phyloP scores from a whole-genome alignment of 768 basidiomycete genomes.

The Rhodotorula babjevae region DNA sequence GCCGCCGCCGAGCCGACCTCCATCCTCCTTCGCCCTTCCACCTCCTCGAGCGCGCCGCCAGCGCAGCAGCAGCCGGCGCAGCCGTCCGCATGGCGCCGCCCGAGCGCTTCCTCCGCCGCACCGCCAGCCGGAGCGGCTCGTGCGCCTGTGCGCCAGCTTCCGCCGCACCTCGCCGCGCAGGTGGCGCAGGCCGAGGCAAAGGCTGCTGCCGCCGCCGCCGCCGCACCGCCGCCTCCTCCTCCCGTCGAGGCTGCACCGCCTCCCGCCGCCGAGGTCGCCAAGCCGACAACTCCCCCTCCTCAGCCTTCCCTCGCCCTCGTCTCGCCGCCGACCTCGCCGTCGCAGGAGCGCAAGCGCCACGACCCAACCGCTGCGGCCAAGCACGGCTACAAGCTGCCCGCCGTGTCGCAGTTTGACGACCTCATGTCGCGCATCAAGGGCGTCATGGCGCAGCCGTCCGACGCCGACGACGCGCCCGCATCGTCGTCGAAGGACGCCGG shows the following conservation, averaged over 20 bases:
- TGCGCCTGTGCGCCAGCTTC: neutral
- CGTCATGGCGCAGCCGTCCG: constrained; percentile 43
- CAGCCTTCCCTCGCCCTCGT: constrained; percentile 4
- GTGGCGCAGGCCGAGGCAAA: neutral
- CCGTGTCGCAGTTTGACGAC: constrained; percentile 43
- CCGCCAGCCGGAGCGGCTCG: neutral
- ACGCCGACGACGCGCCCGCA: neutral
- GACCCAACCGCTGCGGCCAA: neutral
- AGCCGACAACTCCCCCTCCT: neutral
- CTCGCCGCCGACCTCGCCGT: neutral
- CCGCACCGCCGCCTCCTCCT: neutral
- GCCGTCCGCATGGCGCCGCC: constrained; percentile 9
- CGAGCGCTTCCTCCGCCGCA: neutral
- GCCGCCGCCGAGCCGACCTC: neutral
- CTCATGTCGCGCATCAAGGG: constrained; percentile 47
- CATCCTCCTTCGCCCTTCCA: neutral
- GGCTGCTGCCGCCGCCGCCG: neutral
- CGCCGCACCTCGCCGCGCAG: constrained; percentile 29
- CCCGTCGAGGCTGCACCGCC: neutral
- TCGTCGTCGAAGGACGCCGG: neutral
- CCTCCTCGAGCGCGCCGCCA: neutral
- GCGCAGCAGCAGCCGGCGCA: neutral
- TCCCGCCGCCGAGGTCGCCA: neutral
- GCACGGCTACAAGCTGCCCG: constrained; percentile 26
- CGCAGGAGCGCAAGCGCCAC: neutral